Base-by-base conservation (phyloP, 73 alveolate species). In the Paramecium sexaurelia region DNA sequence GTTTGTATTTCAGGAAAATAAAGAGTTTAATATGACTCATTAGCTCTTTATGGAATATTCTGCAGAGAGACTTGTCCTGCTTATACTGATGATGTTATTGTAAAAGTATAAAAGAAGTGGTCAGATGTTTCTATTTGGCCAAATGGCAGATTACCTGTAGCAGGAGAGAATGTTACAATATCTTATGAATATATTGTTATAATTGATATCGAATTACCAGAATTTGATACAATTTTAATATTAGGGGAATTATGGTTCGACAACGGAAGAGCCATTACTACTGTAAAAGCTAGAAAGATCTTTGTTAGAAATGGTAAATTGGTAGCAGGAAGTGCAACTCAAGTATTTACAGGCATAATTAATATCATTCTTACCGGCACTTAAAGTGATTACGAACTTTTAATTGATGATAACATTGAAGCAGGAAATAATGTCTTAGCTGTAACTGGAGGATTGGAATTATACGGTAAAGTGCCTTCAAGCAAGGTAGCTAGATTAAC, bases 401-500 rank as follows among this genome's bases (percentile, higher is more conserved):
- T 86, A 36, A 67, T 86, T 56, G 93, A 86, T 86, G 20, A 86
- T 20, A 57, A 71, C 17, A 61, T 86, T 20, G 87, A 66, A 9
- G 93, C 85, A 55, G 87, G 93, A 55, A 86, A 86, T 32, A 86
- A 86, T 55, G 93, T 86, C 9, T 40, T 86, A 10, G 87, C 85
- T 19, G 85, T 61, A 13, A 86, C 93, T 20, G 87, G 87, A 20
- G 67, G 69, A 19, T 37, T 86, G 2, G 85, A 45, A 20, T 41
- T 86, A 11, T 75, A 22, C 66, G 93, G 93, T 35, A 86, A 55
- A 39, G 75, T 78, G n/a, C 93, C 93, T 1, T 33, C 75, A 32
- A 36, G 87, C 20, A 61, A 56, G 10, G 61, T 33, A n/a, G 87
- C 93, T 37, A 71, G 78, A 61, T 86, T 86, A 86, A 36, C 93